A percentile compares a stretch with the other conserved stretches of the same genome.
These are phyloP conservation scores for Thielaviopsis musarum DNA, from an alignment of 2,329 filamentous ascomycete genomes.

Conservation along the genomic window DNA sequence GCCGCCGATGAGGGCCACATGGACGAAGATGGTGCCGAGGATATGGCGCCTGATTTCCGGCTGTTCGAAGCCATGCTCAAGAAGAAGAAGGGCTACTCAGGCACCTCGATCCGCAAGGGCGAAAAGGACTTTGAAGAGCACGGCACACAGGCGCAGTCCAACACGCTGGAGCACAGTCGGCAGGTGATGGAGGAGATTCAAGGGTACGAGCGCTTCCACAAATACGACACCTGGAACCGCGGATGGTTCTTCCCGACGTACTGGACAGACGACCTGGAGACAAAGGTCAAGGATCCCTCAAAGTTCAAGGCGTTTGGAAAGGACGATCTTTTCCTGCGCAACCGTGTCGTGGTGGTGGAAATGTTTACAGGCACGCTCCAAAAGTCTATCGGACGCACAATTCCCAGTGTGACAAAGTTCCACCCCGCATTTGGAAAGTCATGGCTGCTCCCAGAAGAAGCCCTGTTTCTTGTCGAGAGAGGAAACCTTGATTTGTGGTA, in stretches of 20 bases:
- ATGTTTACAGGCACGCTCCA: constrained; percentile 56
- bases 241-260: constrained; percentile 58
- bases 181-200: constrained; percentile 81
- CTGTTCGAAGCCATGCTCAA: constrained; percentile 41
- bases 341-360: constrained; percentile 50
- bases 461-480: constrained; percentile 74
- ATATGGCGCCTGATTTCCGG: constrained; percentile 77
- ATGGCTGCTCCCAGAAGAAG: constrained; percentile 85
- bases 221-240: constrained; percentile 45
- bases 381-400: constrained; percentile 55
- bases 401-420: constrained; percentile 35
- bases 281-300: constrained; percentile 11
- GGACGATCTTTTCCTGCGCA: constrained; percentile 19
- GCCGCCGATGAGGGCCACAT: constrained; percentile 16
- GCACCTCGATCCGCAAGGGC: constrained; percentile 66
- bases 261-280: constrained; percentile 22
- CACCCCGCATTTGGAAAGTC: constrained; percentile 41
- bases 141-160: constrained; percentile 65
- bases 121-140: constrained; percentile 97
- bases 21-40: constrained; percentile 47
- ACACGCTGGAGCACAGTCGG: constrained; percentile 63
- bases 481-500: constrained; percentile 79
- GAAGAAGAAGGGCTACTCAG: constrained; percentile 34
- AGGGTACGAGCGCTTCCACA: constrained; percentile 57
- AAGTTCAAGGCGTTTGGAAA: constrained; percentile 9